Evolutionary conservation across 768 basidiomycete species (phyloP).

Genomic region (Auriculariales sp.): DNA sequence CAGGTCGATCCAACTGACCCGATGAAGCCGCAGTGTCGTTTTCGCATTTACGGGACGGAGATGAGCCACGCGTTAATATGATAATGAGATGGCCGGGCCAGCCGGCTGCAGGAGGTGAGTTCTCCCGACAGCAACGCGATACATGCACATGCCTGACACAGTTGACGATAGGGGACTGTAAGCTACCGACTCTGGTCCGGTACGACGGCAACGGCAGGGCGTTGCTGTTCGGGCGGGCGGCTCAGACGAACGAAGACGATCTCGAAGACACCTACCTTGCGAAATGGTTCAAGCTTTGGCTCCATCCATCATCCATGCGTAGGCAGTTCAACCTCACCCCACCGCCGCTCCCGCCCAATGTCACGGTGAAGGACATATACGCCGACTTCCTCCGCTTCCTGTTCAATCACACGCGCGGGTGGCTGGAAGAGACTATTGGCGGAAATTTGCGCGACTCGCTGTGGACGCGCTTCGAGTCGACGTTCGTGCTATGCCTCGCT

Average conservation of each 20-base stretch:
- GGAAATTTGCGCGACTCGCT: constrained; percentile 12
- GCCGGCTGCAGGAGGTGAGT: too few relatives aligned
- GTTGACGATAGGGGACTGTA: not conserved
- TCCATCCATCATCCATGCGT: not conserved
- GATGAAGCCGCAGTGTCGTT: too few relatives aligned
- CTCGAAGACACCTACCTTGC: not conserved
- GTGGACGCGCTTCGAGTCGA: constrained; percentile 26
- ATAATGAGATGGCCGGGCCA: too few relatives aligned
- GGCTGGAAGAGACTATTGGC: too few relatives aligned
- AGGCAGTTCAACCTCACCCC: constrained; percentile 13
- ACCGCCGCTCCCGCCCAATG: constrained; percentile 28
- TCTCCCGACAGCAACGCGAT: too few relatives aligned
- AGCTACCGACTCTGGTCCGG: not conserved
- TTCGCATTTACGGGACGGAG: too few relatives aligned
- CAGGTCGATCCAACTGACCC: too few relatives aligned
- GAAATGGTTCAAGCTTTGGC: not conserved
- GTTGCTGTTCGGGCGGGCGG: not conserved
- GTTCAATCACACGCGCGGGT: constrained; percentile 26
- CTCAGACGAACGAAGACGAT: not conserved
- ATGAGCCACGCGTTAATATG: too few relatives aligned
- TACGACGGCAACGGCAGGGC: not conserved
- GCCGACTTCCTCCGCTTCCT: constrained; percentile 36
- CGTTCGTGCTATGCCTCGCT: constrained; percentile 31
- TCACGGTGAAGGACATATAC: constrained; percentile 28
- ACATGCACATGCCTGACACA: too few relatives aligned